Percentiles rank a stretch among this genome's conserved stretches.
phyloP scores from a whole-genome alignment of 176 grass and related monocot genomes.

The Zea mays region Zm-B73-REFERENCE-NAM-5.0 NC_050100.1:208553501-208554000 shows the following conservation, averaged over 20 bases:
- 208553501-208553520: slow-evolving; percentile 17
- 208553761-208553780: background rate
- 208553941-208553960: background rate
- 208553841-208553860: background rate
- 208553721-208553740: background rate
- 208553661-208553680: too few relatives aligned
- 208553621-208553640: too few relatives aligned
- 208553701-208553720: background rate
- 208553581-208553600: background rate
- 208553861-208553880: background rate
- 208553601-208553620: background rate
- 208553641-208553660: too few relatives aligned
- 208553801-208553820: background rate
- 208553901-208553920: background rate
- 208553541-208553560: background rate
- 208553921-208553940: background rate
- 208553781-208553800: background rate
- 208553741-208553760: background rate
- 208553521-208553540: background rate
- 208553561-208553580: background rate
- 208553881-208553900: slow-evolving; percentile 28
- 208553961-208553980: slow-evolving; percentile 22
- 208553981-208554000: slow-evolving; percentile 24
- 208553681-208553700: too few relatives aligned
- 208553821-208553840: background rate